Base-by-base conservation (phyloP, 2,329 filamentous ascomycete species). In the Didymella arachidicola region DNA sequence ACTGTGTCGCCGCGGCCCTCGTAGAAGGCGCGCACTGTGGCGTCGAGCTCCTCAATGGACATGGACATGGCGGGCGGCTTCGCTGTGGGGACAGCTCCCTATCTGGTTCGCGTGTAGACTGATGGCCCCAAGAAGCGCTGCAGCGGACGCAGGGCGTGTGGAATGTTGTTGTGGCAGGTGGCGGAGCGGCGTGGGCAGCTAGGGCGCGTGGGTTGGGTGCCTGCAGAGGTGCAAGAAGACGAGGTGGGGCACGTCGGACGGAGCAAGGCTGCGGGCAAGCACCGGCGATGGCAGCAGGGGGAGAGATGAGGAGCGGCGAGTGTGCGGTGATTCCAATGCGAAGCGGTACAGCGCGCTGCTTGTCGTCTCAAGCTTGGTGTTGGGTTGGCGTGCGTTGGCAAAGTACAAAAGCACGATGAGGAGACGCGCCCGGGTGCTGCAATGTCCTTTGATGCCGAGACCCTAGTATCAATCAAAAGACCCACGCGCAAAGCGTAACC, bases 1-100 rank as follows among this genome's bases (percentile, higher is more conserved):
- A 96, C 93, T 84, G 93, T 87, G 62, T 97, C 92, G 72, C 95
- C 95, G 79, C 94, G 91, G 78, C 93, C 93, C 82, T 98, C 94
- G 77, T 97, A 99, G 82, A 99, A 98, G 83, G 92, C 88, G 79
- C 91, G 93, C 85, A 98, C 94, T 69, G 93, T 95, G 79, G 85
- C 89, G 87, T 99, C 95, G 83, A 99, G 88, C 87, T 99, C 95
- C 79, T 90, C 88, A 80, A 99, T 94, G 74, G 90, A 86, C 77
- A 86, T 80, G 72, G 86, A 86, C 86, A 88, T 89, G 65, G 64
- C 77, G 75, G 67, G 70, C 65, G 57, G 68, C 63, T 67, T 65
- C 62, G 67, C 67, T 60, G 62, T 57, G 72, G 70, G 71, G 72
- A 66, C 64, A 66, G 73, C 72, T 73, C 72, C 73, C 73, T 65